These are phyloP conservation scores for Plantago ovata DNA, from an alignment of 257 asterid genomes.

Conservation along the genomic window DNA sequence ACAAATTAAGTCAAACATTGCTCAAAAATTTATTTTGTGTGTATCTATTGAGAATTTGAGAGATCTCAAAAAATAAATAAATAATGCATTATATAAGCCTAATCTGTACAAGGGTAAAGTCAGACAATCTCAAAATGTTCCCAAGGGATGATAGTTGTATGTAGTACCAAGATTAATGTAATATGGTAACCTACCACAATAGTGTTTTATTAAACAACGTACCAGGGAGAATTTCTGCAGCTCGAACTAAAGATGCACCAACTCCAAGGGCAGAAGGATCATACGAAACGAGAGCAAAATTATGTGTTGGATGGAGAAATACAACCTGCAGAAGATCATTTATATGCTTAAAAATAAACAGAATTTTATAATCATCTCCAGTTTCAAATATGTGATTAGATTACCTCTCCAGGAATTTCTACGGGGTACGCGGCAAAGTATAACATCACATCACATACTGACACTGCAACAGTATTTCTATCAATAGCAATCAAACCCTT, in stretches of 20 bases:
- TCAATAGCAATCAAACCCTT: conserved; percentile 95
- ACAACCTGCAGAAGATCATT: conserved; percentile 61
- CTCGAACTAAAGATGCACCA: conserved; percentile 82
- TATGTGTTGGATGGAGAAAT: conserved; percentile 96
- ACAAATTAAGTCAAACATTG: conserved; percentile 10
- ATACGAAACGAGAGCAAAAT: conserved; percentile 92
- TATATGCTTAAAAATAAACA: conserved; percentile 8
- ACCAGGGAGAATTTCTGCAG: conserved; percentile 99
- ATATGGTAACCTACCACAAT: no score
- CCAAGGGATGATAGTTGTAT: not conserved
- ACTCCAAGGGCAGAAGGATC: conserved; percentile 86
- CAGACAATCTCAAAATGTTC: no score
- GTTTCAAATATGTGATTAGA: not conserved
- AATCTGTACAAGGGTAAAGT: no score
- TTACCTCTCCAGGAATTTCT: conserved; percentile 88
- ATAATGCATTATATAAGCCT: not conserved
- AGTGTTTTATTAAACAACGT: conserved; percentile 15
- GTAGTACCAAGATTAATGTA: not conserved
- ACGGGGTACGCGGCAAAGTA: conserved; percentile 98
- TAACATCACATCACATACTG: conserved; percentile 92
- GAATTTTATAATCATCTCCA: not conserved
- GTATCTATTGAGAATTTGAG: no score
- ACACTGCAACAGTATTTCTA: conserved; percentile 89
- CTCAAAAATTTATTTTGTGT: not conserved
- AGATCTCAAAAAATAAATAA: no score